Evolutionary conservation across 2,329 filamentous ascomycete species (phyloP), one percentile per base, ranked within the genome.

Genomic region (Diplodia corticola): DNA sequence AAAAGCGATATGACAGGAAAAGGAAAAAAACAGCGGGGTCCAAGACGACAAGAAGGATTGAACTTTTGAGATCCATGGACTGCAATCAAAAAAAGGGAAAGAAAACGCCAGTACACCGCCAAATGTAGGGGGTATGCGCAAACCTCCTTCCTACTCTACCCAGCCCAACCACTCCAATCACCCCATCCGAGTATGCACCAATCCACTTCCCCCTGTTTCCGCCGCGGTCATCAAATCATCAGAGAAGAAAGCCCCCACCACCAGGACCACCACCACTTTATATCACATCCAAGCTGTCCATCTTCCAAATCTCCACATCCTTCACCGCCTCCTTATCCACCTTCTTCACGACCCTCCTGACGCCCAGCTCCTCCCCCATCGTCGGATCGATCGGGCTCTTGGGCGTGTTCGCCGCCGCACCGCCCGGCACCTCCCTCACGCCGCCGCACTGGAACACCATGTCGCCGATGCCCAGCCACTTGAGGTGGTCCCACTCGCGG

Each of bases 251-350:
- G 20, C 4, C 37, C 15, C 13, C 12, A 24, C 2, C 20, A 22
- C 46, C 46, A 20, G 5, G 2, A 17, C 44, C 44, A 20, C 48
- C 48, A 4, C 49, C 10, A 3, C 10, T 30, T 49, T 5, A 49
- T 49, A 61, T 46, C 20, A 65, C n/a, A 15, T 76, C 73, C 61
- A 77, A 76, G 10, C 70, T 71, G 68, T 83, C 81, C 74, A 81
- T 68, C 1, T 76, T 75, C 79, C 80, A 83, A 51, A 83, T 81
- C 64, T 81, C 80, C 28, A 80, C 72, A 67, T 79, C 70, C 54
- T 75, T 72, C 1, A 81, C 79, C 48, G 75, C 78, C 5, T 77
- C 76, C 65, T 69, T 67, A n/a, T 69, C 70, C 1, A 77, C 72
- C 51, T 71, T 48, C 33, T 72, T 73, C 5, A 83, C 69, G 20